Base-by-base conservation (phyloP, 257 asterid genomes). In the Jaltomata sinuosa region DNA sequence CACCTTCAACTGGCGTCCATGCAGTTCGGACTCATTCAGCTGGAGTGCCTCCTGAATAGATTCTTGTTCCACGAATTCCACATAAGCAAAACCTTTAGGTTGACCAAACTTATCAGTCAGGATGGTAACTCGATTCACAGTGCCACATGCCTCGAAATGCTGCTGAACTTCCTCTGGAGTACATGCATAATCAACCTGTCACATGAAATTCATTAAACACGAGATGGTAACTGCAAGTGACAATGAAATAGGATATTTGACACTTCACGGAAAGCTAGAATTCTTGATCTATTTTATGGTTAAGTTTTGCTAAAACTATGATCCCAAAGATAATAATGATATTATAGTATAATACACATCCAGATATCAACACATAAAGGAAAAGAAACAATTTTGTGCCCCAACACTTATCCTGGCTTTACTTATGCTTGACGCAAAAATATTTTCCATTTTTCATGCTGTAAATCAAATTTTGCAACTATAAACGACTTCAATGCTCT, bases 161-260 rank as follows among this genome's bases (percentile, higher is more conserved):
- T 95, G 99, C 90, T 95, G 99, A 83, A 95, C 99, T 89, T 95
- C 99, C 91, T 95, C 98, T 0, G 99, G 99, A 11, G 99, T 95
- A 89, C 99, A 96, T 42, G 99, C 97, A 90, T 96, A 94, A 84
- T 96, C 99, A 88, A 96, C 98, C 99, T 96, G 89, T 22, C 74
- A 83, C 11, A 80, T 1, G 85, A 79, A 45, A 88, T 81, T 78
- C 52, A 74, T 45, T 74, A 25, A 45, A 47, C 81, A 45, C 1
- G 10, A 74, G n/a, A 52, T 25, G 61, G 72, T 59, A 53, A 86
- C 49, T 55, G 16, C 36, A 72, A 40, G 36, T 22, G 40, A 45
- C 38, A 7, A 47, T 45, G 57, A 45, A 45, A 74, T 45, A 74
- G 36, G 36, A 40, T 14, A 45, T 74, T 45, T 10, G 8, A 74